phyloP scores from a whole-genome alignment of 352 stramenopile genomes.

The Pythium rhizo-oryzae region DNA sequence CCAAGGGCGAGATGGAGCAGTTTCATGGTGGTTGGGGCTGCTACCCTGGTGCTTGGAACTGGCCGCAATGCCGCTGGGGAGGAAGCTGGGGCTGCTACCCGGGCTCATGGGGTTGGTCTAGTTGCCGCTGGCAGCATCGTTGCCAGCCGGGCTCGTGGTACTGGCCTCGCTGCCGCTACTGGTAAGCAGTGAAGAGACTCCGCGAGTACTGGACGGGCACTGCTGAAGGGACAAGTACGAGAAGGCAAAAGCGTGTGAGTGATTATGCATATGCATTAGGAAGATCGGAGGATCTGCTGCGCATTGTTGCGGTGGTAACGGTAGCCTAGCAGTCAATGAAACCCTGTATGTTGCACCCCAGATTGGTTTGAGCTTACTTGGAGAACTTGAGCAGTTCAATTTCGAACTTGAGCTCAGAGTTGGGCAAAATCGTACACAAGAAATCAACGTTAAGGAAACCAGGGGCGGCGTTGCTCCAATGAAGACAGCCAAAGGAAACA shows the following conservation, averaged over 20 bases:
- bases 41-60: slow-evolving; percentile 23
- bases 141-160: slow-evolving; percentile 16
- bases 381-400: slow-evolving; percentile 90
- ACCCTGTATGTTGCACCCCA: too few species aligned
- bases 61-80: slow-evolving; percentile 26
- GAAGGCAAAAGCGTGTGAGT: background rate
- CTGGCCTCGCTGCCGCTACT: slow-evolving; percentile 16
- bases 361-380: background rate
- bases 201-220: background rate
- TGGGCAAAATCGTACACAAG: slow-evolving; percentile 87
- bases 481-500: background rate
- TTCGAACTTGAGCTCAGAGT: slow-evolving; percentile 92
- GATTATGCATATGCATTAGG: background rate
- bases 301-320: background rate
- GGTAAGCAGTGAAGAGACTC: background rate
- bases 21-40: slow-evolving; percentile 17
- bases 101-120: slow-evolving; percentile 19
- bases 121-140: slow-evolving; percentile 7
- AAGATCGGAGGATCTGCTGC: too few species aligned
- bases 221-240: background rate
- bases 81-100: slow-evolving; percentile 24
- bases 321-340: too few species aligned
- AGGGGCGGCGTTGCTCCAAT: background rate
- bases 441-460: slow-evolving; percentile 39
- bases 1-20: slow-evolving; percentile 12